Evolutionary conservation across 1,284 basidiomycete species (phyloP), one percentile per base, ranked within the genome.

Genomic region (Xerocomus amazonicus): DNA sequence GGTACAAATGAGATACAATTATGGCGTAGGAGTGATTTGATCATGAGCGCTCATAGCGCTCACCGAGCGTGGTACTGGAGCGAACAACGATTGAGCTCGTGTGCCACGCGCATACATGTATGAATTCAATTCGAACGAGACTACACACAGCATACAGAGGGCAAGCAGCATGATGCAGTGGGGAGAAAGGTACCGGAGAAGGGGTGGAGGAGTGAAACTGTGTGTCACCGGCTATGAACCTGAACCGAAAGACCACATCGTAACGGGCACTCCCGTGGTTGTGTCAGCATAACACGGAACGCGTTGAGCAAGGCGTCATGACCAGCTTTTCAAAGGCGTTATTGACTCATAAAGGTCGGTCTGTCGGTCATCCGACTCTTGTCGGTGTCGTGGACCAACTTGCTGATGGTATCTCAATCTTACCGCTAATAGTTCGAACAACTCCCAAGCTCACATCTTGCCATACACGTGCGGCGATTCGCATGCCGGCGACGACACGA

Each of bases 381-480:
- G 14, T 46, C n/a, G 14, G 38, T 28, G 3, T 8, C 32, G 29
- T 8, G 6, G 7, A 13, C 7, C 23, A 27, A 7, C 13, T 12
- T 9, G 6, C 36, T 32, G 27, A 38, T 26, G 44, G 9, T n/a
- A 19, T 45, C 17, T 23, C 10, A 9, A 26, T 35, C 19, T 34
- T 27, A 14, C 16, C 17, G 14, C 32, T 2, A 9, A 7, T 36
- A 9, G 6, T 4, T 10, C 38, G 17, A 17, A 35, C n/a, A 8
- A n/a, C 28, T 2, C 12, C 3, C 45, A 29, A 17, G 27, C 6
- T 31, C 14, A 26, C 4, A 1, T 6, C 26, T 41, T 59, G 8
- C 56, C 44, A 32, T 50, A 45, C 48, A 7, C 43, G 29, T 16
- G 19, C 28, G 36, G 38, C 45, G 59, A 61, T 61, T 57, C 57